phyloP scores from a whole-genome alignment of 371 early-diverging fungal species.

The Mortierella sp. region DNA sequence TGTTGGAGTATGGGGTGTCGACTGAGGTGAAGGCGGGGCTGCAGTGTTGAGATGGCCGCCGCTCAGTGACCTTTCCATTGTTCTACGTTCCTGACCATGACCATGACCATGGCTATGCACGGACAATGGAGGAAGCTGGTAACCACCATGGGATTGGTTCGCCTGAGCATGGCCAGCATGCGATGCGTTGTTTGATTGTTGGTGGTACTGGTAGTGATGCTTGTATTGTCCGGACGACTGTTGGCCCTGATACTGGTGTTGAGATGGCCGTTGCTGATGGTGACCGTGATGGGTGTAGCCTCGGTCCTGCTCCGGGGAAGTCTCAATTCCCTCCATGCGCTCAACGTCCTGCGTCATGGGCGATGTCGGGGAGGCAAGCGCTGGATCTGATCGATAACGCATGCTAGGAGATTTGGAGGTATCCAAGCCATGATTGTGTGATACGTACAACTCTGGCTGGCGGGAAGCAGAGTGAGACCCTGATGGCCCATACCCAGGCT shows the following conservation, averaged over 20 bases:
- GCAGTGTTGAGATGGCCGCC: slow-evolving; percentile 5
- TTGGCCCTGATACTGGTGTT: slow-evolving; percentile 6
- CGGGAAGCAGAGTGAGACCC: slow-evolving; percentile 7
- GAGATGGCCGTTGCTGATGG: slow-evolving; percentile 2
- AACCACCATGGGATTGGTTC: slow-evolving; percentile 10
- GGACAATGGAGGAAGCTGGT: slow-evolving; percentile 31
- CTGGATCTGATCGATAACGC: slow-evolving; percentile 13
- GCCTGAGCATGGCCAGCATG: slow-evolving; percentile 36
- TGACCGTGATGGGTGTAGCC: slow-evolving; percentile 10
- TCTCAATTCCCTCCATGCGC: slow-evolving; percentile 44
- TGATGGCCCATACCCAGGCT: neutral
- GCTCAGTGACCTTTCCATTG: slow-evolving; percentile 14
- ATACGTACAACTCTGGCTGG: slow-evolving; percentile 6
- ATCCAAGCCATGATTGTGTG: slow-evolving; percentile 11
- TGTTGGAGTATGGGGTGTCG: slow-evolving; percentile 50
- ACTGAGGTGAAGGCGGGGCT: slow-evolving; percentile 47
- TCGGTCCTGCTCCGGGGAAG: slow-evolving; percentile 23
- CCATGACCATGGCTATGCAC: no score
- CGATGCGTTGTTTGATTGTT: slow-evolving; percentile 9
- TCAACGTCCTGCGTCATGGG: slow-evolving; percentile 50
- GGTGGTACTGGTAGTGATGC: slow-evolving; percentile 5
- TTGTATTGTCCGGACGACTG: slow-evolving; percentile 2
- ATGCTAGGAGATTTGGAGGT: slow-evolving; percentile 10
- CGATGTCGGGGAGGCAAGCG: slow-evolving; percentile 44
- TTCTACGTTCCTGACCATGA: slow-evolving; percentile 23